Percentiles rank a stretch among this genome's conserved stretches.
These are phyloP conservation scores for Hyaloscypha variabilis DNA, from an alignment of 495 filamentous ascomycete genomes.

Conservation along the genomic window DNA sequence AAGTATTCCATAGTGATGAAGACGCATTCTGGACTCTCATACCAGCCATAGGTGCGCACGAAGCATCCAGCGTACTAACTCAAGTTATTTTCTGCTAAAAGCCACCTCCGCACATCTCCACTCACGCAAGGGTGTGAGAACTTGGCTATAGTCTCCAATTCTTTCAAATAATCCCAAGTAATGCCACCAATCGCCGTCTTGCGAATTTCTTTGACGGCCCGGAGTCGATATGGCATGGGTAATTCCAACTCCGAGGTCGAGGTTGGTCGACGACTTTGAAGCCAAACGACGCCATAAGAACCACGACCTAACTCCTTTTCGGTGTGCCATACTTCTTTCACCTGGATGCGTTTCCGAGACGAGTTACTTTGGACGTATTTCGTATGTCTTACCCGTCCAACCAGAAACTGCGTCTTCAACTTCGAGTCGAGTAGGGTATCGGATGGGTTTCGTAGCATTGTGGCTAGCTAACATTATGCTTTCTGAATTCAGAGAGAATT, in stretches of 20 bases:
- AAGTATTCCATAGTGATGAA: slow-evolving; percentile 45
- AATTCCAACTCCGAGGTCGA: slow-evolving; percentile 17
- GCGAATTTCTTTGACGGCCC: slow-evolving; percentile 37
- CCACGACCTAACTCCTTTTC: neutral
- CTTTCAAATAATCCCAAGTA: slow-evolving; percentile 34
- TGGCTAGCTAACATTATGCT: too few relatives aligned
- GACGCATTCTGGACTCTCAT: slow-evolving; percentile 31
- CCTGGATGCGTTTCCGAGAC: too few relatives aligned
- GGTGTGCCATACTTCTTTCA: slow-evolving; percentile 16
- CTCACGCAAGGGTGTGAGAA: slow-evolving; percentile 40
- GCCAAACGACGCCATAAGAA: slow-evolving; percentile 37
- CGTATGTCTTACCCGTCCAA: too few relatives aligned
- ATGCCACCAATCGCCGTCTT: slow-evolving; percentile 15
- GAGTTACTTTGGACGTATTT: too few relatives aligned
- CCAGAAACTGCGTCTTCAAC: too few relatives aligned
- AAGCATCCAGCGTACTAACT: slow-evolving; percentile 29
- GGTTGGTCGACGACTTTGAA: slow-evolving; percentile 34
- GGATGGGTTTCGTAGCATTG: too few relatives aligned
- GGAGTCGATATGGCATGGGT: neutral
- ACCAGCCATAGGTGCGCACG: slow-evolving; percentile 41
- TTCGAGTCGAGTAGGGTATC: too few relatives aligned
- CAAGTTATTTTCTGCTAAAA: slow-evolving; percentile 1
- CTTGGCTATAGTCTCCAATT: slow-evolving; percentile 45
- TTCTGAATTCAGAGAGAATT: too few relatives aligned
- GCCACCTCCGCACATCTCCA: neutral